Evolutionary conservation across 805 yeast species (phyloP).

Genomic region (Torulaspora delbrueckii): DNA sequence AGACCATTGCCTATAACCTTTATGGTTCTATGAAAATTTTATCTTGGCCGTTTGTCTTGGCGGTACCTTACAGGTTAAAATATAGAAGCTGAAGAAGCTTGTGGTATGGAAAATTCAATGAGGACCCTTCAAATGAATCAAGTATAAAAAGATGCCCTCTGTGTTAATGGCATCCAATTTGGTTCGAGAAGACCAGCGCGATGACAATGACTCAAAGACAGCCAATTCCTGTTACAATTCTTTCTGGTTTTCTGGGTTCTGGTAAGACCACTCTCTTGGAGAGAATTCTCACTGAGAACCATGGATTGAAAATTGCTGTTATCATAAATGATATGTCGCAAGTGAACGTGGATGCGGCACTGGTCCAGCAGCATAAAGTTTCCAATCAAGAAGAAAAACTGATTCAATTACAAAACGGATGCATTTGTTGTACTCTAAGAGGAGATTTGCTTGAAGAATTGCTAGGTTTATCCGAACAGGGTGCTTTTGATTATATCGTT

Average conservation of each 20-base stretch:
- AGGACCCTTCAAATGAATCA: background rate
- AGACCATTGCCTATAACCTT: background rate
- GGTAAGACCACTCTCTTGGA: conserved; percentile 47
- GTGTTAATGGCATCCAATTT: background rate
- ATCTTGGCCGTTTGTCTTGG: background rate
- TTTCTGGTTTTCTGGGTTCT: conserved; percentile 45
- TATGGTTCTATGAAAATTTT: background rate
- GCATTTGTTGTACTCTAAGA: conserved; percentile 46
- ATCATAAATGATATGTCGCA: conserved; percentile 44
- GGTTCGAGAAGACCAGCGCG: background rate
- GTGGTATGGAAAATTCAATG: background rate
- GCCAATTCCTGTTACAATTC: conserved; percentile 43
- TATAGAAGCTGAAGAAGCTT: background rate
- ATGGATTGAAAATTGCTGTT: conserved; percentile 43
- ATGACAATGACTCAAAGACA: conserved; percentile 5
- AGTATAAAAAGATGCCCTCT: background rate
- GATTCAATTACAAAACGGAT: conserved; percentile 45
- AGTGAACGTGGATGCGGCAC: conserved; percentile 42
- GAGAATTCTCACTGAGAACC: conserved; percentile 38
- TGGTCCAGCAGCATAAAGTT: conserved; percentile 39
- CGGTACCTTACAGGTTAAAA: background rate
- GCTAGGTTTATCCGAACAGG: conserved; percentile 34
- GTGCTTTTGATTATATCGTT: conserved; percentile 40
- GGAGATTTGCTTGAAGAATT: conserved; percentile 45
- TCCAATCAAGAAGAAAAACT: conserved; percentile 41